Percentiles rank a stretch among this genome's conserved stretches.
These are phyloP conservation scores for Eucalyptus albens DNA, from an alignment of 345 rosid species.

Conservation along the genomic window DNA sequence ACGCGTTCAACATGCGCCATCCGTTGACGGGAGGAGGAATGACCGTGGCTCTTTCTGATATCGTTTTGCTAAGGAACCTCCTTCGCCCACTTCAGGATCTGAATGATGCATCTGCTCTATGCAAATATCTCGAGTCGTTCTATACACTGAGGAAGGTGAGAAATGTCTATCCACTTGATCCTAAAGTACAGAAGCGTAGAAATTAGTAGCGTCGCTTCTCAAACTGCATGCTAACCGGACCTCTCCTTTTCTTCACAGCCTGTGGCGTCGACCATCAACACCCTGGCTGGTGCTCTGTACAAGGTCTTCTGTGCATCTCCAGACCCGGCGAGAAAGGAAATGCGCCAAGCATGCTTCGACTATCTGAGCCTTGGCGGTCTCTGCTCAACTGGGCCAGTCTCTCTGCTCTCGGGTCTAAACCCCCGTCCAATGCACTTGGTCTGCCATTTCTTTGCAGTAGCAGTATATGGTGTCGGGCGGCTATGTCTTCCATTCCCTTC, in stretches of 20 bases:
- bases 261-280: slow-evolving; percentile 17
- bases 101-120: slow-evolving; percentile 17
- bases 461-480: slow-evolving; percentile 15
- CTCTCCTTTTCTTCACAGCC: background rate
- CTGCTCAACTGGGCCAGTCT: slow-evolving; percentile 9
- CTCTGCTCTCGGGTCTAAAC: slow-evolving; percentile 19
- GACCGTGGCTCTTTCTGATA: slow-evolving; percentile 46
- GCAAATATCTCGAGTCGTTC: slow-evolving; percentile 30
- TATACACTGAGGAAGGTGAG: slow-evolving; percentile 35
- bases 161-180: background rate
- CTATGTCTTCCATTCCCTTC: slow-evolving; percentile 19
- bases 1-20: slow-evolving; percentile 50
- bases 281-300: slow-evolving; percentile 16
- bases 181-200: background rate
- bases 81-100: slow-evolving; percentile 26
- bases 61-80: slow-evolving; percentile 26
- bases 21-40: slow-evolving; percentile 53
- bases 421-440: slow-evolving; percentile 12
- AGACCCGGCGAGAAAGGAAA: slow-evolving; percentile 13
- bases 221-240: background rate
- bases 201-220: background rate
- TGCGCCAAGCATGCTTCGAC: slow-evolving; percentile 21
- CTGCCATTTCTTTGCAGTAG: slow-evolving; percentile 12
- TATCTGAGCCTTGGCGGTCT: slow-evolving; percentile 25
- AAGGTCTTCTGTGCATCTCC: slow-evolving; percentile 18